Evolutionary conservation across 2,329 filamentous ascomycete species (phyloP).

Genomic region (Alternaria gaisen): DNA sequence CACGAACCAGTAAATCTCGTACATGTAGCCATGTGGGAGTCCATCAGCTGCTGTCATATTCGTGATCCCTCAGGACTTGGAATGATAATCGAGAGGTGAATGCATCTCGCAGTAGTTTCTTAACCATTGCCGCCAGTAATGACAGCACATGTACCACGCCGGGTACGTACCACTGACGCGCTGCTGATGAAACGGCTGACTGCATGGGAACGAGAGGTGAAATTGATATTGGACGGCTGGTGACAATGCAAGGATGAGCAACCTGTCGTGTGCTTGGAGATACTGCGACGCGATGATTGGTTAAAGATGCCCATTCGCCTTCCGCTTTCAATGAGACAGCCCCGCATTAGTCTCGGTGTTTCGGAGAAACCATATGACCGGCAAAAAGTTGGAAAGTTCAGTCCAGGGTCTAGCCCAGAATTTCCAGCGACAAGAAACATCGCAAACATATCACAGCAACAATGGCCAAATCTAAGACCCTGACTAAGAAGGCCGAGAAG

Average conservation of each 20-base stretch:
- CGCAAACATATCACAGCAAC: constrained; percentile 21
- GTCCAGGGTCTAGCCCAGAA: constrained; percentile 26
- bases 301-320: constrained; percentile 5
- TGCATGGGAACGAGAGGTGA: constrained; percentile 16
- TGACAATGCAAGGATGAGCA: constrained; percentile 20
- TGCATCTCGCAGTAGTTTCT: neutral
- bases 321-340: constrained; percentile 20
- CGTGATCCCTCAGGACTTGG: neutral
- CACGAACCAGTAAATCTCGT: neutral
- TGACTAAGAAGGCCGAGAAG: constrained; percentile 36
- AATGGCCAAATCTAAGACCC: constrained; percentile 46
- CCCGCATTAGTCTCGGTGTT: constrained; percentile 24
- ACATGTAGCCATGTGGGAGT: neutral
- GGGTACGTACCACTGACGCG: constrained; percentile 9
- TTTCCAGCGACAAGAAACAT: constrained; percentile 26
- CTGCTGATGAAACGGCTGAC: constrained; percentile 13
- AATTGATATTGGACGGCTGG: constrained; percentile 22
- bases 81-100: neutral
- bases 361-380: constrained; percentile 20
- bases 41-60: neutral
- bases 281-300: constrained; percentile 42
- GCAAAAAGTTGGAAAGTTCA: constrained; percentile 28
- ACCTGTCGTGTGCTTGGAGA: constrained; percentile 35
- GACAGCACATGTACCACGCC: constrained; percentile 1
- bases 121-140: neutral